phyloP scores from a whole-genome alignment of 73 alveolate genomes.

The Paramecium octaurelia region DNA sequence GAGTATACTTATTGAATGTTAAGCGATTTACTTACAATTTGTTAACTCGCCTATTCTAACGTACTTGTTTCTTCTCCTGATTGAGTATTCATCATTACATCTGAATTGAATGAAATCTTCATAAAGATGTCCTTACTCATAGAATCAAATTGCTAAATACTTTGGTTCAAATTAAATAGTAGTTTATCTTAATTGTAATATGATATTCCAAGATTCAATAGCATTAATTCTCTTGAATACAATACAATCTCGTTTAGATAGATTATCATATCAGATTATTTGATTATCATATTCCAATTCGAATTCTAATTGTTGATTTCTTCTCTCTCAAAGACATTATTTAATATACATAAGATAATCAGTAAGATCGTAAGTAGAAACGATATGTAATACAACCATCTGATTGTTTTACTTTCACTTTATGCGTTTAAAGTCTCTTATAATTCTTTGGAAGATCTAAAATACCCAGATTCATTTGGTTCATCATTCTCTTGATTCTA shows the following conservation, averaged over 20 bases:
- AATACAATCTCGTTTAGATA: neutral
- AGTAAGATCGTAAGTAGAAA: slow-evolving; percentile 9
- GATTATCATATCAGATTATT: neutral
- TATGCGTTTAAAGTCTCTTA: slow-evolving; percentile 45
- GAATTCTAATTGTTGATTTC: neutral
- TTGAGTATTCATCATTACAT: slow-evolving; percentile 1
- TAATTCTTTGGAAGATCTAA: slow-evolving; percentile 55
- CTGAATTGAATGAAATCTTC: neutral
- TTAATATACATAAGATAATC: slow-evolving; percentile 24
- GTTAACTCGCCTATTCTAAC: slow-evolving; percentile 50
- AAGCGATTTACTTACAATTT: neutral
- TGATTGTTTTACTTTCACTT: slow-evolving; percentile 38
- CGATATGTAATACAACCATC: slow-evolving; percentile 39
- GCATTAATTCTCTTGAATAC: neutral
- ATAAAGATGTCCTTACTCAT: neutral
- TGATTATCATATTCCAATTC: neutral
- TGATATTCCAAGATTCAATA: neutral
- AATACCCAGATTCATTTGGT: slow-evolving; percentile 37
- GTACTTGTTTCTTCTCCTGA: slow-evolving; percentile 2
- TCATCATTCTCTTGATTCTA: slow-evolving; percentile 32
- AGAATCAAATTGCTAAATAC: neutral
- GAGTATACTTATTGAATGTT: neutral
- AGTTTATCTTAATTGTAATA: neutral
- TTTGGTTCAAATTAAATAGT: neutral
- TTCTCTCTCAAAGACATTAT: neutral